Percentiles rank a stretch among this genome's conserved stretches.
Conservation (phyloP, 2,329 filamentous ascomycete genomes). For the Colletotrichum gigasporum region DNA sequence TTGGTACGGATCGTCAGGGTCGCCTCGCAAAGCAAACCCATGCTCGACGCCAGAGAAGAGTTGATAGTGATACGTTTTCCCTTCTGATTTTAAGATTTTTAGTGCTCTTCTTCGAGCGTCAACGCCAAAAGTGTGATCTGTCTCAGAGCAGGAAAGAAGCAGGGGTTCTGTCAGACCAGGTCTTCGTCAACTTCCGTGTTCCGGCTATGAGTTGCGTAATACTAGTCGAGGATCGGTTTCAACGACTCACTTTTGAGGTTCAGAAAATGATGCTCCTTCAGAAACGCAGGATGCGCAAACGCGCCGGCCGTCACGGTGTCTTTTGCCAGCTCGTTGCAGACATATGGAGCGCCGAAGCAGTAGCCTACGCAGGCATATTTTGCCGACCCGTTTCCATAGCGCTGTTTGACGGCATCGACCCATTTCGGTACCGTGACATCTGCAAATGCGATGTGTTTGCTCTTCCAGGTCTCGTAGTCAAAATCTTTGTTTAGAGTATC, state of each 20-base stretch:
- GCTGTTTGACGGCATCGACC: conserved; percentile 47
- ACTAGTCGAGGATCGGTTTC: no score
- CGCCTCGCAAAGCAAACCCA: conserved; percentile 70
- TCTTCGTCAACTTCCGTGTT: no score
- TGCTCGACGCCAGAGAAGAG: conserved; percentile 70
- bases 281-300: neutral
- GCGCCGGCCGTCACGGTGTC: neutral
- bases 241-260: neutral
- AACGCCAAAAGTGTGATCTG: neutral
- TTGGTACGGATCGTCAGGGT: conserved; percentile 46
- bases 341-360: conserved; percentile 54
- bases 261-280: neutral
- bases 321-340: conserved; percentile 40
- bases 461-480: conserved; percentile 57
- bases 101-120: conserved; percentile 30
- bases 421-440: conserved; percentile 53
- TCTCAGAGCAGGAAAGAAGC: neutral
- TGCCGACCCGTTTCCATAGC: conserved; percentile 43
- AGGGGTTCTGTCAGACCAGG: rapidly evolving
- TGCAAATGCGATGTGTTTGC: conserved; percentile 53
- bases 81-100: conserved; percentile 49
- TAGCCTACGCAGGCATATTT: conserved; percentile 52
- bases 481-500: conserved; percentile 48
- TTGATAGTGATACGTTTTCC: conserved; percentile 67
- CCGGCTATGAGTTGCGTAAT: no score